Percentiles rank a stretch among this genome's conserved stretches.
Evolutionary conservation across 1,139 yeast genomes (phyloP).

Genomic region (Lodderomyces elongisporus): DNA sequence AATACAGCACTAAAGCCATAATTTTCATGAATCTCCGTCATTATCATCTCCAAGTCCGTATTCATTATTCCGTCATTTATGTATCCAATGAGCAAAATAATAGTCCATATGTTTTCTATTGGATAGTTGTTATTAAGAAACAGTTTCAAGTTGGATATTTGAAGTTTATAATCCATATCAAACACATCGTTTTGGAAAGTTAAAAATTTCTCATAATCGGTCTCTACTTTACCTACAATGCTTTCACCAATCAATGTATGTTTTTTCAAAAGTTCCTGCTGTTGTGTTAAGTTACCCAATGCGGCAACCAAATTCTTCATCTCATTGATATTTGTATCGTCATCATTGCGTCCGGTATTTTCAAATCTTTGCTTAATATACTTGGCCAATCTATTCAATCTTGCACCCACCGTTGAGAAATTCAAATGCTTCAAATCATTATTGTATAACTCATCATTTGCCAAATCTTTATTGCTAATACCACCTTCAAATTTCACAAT

Average conservation of each 20-base stretch:
- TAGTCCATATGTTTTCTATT: conserved; percentile 39
- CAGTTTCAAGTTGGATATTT: conserved; percentile 43
- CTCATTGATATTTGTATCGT: conserved; percentile 45
- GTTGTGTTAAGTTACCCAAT: conserved; percentile 60
- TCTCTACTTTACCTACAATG: conserved; percentile 49
- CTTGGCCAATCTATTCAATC: conserved; percentile 67
- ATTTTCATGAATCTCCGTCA: conserved; percentile 47
- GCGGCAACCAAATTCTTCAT: conserved; percentile 70
- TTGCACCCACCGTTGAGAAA: conserved; percentile 75
- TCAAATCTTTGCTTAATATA: conserved; percentile 67
- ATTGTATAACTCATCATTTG: conserved; percentile 27
- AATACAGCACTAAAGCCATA: conserved; percentile 52
- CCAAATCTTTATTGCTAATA: conserved; percentile 12
- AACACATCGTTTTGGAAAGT: conserved; percentile 73
- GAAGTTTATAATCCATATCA: conserved; percentile 51
- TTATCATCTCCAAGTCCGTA: conserved; percentile 48
- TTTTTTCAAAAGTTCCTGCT: conserved; percentile 64
- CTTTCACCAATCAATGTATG: conserved; percentile 77
- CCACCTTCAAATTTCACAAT: conserved; percentile 25
- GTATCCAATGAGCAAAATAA: conserved; percentile 51
- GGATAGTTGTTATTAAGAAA: conserved; percentile 39
- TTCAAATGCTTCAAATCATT: conserved; percentile 58
- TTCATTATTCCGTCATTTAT: conserved; percentile 63
- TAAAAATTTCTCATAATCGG: conserved; percentile 49
- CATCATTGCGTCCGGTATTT: conserved; percentile 25